Evolutionary conservation across 176 grass and related monocot genomes (phyloP).

Genomic region (Thinopyrum elongatum): DNA sequence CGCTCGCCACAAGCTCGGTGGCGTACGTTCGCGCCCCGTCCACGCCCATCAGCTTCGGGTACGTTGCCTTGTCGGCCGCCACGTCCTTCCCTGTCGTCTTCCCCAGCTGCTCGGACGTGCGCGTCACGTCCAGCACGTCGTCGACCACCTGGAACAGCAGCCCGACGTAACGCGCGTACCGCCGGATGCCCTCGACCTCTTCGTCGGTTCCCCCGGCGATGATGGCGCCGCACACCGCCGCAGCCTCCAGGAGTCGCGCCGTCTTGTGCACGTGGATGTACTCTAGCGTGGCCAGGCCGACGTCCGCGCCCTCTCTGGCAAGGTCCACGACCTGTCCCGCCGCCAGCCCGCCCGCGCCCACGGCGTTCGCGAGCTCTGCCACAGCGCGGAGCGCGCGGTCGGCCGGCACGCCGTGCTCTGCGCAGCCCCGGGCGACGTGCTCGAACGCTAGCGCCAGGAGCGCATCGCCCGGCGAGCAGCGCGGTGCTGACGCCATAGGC

Average conservation of each 20-base stretch:
- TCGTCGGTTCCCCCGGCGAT: not conserved
- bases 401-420: not conserved
- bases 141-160: conserved; percentile 10
- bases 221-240: conserved; percentile 10
- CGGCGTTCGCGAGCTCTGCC: not conserved
- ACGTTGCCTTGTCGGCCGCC: not conserved
- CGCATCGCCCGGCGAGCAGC: not conserved
- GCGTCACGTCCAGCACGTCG: conserved; percentile 18
- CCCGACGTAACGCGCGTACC: not conserved
- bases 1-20: not conserved
- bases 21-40: conserved; percentile 8
- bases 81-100: conserved; percentile 5
- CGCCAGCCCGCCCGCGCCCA: not conserved
- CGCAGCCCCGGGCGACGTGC: not conserved
- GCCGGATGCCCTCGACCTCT: not conserved
- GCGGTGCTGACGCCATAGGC: conserved; percentile 1
- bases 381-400: conserved; percentile 3
- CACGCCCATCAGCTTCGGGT: conserved; percentile 16
- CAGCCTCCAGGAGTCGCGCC: not conserved
- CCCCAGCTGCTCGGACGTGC: conserved; percentile 7
- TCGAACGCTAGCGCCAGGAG: conserved; percentile 4
- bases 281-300: conserved; percentile 2
- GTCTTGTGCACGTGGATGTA: conserved; percentile 16
- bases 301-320: not conserved
- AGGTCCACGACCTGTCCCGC: conserved; percentile 5